Conservation (phyloP, 441 rosid species). For the Metrosideros polymorpha region DNA sequence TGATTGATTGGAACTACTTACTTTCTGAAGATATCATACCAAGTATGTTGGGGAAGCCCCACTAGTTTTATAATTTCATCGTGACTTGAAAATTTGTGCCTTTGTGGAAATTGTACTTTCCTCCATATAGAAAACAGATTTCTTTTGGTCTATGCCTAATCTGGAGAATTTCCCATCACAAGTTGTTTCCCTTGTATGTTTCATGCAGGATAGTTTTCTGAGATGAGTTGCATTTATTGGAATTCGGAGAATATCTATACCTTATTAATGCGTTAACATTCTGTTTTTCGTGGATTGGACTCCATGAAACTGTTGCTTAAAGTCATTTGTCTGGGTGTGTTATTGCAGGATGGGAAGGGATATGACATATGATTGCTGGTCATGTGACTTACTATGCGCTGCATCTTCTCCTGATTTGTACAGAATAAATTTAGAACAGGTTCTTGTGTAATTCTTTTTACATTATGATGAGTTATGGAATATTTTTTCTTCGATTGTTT, state of each 20-base stretch:
- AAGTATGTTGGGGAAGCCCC: not conserved
- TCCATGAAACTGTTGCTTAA: not conserved
- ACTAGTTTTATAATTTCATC: not conserved
- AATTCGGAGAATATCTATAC: not conserved
- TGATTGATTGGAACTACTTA: not conserved
- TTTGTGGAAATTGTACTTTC: not conserved
- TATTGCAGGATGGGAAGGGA: constrained; percentile 83
- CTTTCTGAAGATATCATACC: not conserved
- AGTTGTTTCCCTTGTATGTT: not conserved
- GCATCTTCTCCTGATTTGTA: constrained; percentile 89
- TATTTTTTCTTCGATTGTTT: not conserved
- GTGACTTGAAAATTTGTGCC: not conserved
- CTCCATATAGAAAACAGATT: not conserved
- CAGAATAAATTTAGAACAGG: constrained; percentile 92
- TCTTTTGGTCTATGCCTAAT: not conserved
- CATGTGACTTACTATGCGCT: constrained; percentile 95
- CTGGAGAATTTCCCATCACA: not conserved
- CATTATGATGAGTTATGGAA: not conserved
- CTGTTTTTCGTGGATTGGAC: not conserved
- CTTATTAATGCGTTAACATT: not conserved
- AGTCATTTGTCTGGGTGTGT: not conserved
- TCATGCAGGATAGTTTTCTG: not conserved
- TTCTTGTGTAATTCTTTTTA: not conserved
- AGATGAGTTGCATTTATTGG: not conserved
- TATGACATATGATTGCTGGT: constrained; percentile 73